Conservation (phyloP, 139 green algal species). For the Closterium sp. region DNA sequence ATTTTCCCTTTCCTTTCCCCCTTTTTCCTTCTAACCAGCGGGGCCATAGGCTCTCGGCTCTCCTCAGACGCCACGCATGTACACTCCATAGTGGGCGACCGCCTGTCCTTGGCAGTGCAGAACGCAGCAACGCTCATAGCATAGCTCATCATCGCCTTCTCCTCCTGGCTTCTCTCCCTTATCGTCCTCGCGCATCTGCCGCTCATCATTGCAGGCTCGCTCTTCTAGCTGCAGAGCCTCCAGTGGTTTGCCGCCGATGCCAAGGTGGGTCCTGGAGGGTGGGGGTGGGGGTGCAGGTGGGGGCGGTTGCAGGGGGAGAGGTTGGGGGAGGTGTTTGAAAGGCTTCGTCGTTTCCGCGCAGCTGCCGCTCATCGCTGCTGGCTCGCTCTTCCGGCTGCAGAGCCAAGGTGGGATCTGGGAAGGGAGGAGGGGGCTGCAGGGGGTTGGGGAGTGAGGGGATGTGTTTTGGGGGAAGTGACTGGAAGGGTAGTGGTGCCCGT, state of each 20-base stretch:
- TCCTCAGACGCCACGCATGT: slow-evolving; percentile 41
- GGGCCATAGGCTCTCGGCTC: slow-evolving; percentile 45
- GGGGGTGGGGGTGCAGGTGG: too few species aligned
- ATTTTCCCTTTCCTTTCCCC: background rate
- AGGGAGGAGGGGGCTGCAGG: background rate
- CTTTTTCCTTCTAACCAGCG: too few species aligned
- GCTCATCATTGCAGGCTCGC: slow-evolving; percentile 31
- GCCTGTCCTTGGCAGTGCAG: slow-evolving; percentile 33
- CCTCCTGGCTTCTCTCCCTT: slow-evolving; percentile 43
- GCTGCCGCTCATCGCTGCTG: too few species aligned
- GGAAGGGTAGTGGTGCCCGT: too few species aligned
- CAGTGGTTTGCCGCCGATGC: slow-evolving; percentile 41
- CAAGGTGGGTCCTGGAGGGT: slow-evolving; percentile 14
- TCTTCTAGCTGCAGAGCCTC: slow-evolving; percentile 34
- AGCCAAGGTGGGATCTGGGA: slow-evolving; percentile 11
- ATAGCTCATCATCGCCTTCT: slow-evolving; percentile 49
- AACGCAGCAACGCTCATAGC: slow-evolving; percentile 27
- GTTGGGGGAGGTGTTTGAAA: too few species aligned
- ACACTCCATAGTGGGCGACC: slow-evolving; percentile 41
- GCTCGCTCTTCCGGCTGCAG: background rate
- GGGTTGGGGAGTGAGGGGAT: too few species aligned
- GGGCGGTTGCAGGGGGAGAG: background rate
- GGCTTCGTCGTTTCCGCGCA: too few species aligned
- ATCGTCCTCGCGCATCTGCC: slow-evolving; percentile 50
- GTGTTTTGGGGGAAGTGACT: too few species aligned